Conservation (phyloP, 352 stramenopile species). For the Elongisporangium anandrum region DNA sequence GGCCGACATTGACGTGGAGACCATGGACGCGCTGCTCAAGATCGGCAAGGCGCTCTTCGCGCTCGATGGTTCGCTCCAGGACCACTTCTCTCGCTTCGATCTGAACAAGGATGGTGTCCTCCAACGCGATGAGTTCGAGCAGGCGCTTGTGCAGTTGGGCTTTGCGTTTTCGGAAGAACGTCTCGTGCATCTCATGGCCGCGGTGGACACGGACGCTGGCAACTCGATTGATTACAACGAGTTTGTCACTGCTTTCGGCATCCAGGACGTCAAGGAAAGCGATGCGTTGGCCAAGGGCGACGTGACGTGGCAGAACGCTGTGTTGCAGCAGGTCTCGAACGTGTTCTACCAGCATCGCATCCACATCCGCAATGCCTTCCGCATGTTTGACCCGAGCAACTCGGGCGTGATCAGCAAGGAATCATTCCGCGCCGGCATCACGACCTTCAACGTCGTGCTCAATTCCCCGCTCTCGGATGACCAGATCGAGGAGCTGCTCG, state of each 20-base stretch:
- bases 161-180: constrained; percentile 55
- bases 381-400: constrained; percentile 90
- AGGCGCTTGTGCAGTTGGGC: constrained; percentile 60
- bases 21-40: constrained; percentile 72
- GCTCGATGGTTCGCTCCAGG: constrained; percentile 65
- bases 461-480: constrained; percentile 89
- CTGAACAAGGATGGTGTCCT: constrained; percentile 82
- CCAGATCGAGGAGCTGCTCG: constrained; percentile 89
- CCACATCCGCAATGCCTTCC: constrained; percentile 90
- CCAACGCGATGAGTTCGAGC: constrained; percentile 70
- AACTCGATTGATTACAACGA: constrained; percentile 92
- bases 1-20: constrained; percentile 73
- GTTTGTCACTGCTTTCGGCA: constrained; percentile 87
- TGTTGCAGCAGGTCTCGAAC: constrained; percentile 92
- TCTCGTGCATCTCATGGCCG: constrained; percentile 73
- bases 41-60: constrained; percentile 78
- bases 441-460: constrained; percentile 87
- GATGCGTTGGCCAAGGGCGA: constrained; percentile 45
- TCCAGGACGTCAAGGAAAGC: constrained; percentile 78
- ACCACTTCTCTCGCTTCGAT: constrained; percentile 84
- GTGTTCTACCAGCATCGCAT: constrained; percentile 93
- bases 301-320: constrained; percentile 88
- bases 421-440: constrained; percentile 84
- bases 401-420: constrained; percentile 72
- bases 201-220: constrained; percentile 86